Evolutionary conservation across 2,329 filamentous ascomycete genomes (phyloP), one percentile per base, ranked within the genome.

Genomic region (Ilyonectria robusta): DNA sequence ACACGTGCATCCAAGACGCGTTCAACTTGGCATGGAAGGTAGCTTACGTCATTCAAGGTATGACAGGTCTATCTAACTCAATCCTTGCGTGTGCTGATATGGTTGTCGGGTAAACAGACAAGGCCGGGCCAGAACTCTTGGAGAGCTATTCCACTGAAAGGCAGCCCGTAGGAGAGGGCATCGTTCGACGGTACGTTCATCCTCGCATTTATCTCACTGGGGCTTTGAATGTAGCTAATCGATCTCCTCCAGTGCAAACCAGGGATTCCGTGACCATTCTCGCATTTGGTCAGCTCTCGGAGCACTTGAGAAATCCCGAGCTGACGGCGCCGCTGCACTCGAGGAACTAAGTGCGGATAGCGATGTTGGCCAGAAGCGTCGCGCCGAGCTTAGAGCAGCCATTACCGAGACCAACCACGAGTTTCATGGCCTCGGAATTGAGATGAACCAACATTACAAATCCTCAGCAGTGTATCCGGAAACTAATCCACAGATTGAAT

Each of bases 1-100:
- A 90, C 72, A 89, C 87, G 1, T 89, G 87, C 68, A 85, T 89
- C 29, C 86, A 88, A 72, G 87, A 88, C 70, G 84, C 86, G 1
- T 87, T 82, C 75, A 88, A 89, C 69, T 79, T 88, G 1, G 86
- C 85, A 13, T 89, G 86, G 86, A 89, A 88, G 66, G 77, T 88
- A 21, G 81, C 83, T 3, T 85, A 85, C 67, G 86, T 86, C 3
- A 35, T 71, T 46, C 75, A 53, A 13, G 72, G 73, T 3, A 46
- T 68, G 66, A 83, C 84, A 0, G 72, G 72, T 1, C 75, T 76
- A 1, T 69, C 72, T 2, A 1, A 26, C 5, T 1, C 6, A 26
- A 26, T 26, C 19, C 3, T 2, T n/a, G 15, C 6, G 5, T 44
- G 1, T 44, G 40, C 40, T 44, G 15, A 26, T 26, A 19, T 19